Conservation (phyloP, 345 rosid species). For the Erysimum cheiranthoides region DNA sequence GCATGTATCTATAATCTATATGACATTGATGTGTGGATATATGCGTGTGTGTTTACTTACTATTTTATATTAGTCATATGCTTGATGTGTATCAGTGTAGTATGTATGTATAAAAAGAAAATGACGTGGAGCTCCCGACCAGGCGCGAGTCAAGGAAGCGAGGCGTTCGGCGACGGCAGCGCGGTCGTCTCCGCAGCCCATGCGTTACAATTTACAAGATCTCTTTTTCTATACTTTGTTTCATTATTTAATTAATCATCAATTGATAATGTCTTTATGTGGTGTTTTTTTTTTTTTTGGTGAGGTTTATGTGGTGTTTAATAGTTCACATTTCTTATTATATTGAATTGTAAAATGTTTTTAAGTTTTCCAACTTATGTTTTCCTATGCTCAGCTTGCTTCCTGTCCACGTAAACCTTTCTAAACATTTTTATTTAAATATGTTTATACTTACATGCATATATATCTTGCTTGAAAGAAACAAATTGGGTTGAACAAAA, state of each 20-base stretch:
- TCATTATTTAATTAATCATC: slow-evolving; percentile 10
- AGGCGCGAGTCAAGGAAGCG: slow-evolving; percentile 65
- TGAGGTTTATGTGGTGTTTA: slow-evolving; percentile 1
- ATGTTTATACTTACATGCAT: background rate
- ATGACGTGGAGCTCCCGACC: slow-evolving; percentile 55
- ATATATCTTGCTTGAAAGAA: background rate
- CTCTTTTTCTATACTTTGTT: slow-evolving; percentile 27
- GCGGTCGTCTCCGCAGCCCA: slow-evolving; percentile 65
- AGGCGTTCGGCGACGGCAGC: slow-evolving; percentile 81
- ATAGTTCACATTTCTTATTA: slow-evolving; percentile 5
- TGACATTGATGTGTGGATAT: background rate
- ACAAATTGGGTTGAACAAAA: background rate
- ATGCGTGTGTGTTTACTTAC: background rate
- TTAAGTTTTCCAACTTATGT: slow-evolving; percentile 18
- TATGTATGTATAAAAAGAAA: background rate
- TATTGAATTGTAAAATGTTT: slow-evolving; percentile 6
- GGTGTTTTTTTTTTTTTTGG: too few species aligned
- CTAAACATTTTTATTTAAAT: background rate
- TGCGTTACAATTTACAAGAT: slow-evolving; percentile 73
- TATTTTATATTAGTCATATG: background rate
- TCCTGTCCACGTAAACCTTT: slow-evolving; percentile 32
- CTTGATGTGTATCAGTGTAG: background rate
- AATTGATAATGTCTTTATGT: background rate
- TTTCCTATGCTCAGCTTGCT: slow-evolving; percentile 19
- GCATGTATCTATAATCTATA: background rate